phyloP scores from a whole-genome alignment of 768 basidiomycete genomes.

The Mrakia blollopis region DNA sequence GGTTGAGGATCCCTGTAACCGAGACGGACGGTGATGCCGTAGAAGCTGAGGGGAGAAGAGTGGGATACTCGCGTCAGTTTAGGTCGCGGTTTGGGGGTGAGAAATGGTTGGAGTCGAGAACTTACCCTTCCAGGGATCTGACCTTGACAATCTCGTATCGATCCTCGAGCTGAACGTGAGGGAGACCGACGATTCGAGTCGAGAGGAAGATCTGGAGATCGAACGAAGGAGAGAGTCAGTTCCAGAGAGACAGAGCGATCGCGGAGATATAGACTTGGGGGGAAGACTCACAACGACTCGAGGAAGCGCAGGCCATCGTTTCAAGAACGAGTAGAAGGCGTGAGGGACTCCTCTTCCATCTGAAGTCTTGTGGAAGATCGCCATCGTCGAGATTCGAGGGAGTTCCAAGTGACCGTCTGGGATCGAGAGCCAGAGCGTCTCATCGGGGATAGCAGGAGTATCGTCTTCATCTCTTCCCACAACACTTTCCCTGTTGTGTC shows the following conservation, averaged over 20 bases:
- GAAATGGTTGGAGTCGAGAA: constrained; percentile 14
- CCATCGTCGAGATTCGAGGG: constrained; percentile 51
- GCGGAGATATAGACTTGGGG: no score
- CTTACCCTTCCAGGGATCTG: constrained; percentile 49
- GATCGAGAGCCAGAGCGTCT: constrained; percentile 9
- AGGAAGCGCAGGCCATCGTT: constrained; percentile 66
- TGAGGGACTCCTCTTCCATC: constrained; percentile 59
- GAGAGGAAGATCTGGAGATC: constrained; percentile 58
- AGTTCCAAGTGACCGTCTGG: constrained; percentile 36
- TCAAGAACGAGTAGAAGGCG: constrained; percentile 60
- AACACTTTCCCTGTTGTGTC: constrained; percentile 30
- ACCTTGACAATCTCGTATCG: constrained; percentile 59
- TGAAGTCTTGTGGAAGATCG: constrained; percentile 59
- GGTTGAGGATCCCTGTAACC: constrained; percentile 58
- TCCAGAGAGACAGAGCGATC: not conserved
- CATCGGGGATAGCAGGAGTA: not conserved
- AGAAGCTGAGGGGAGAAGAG: constrained; percentile 44
- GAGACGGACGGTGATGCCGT: constrained; percentile 55
- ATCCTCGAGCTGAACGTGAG: constrained; percentile 51
- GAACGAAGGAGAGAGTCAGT: not conserved
- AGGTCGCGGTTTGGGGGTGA: not conserved
- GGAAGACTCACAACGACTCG: constrained; percentile 54
- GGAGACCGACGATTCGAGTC: constrained; percentile 53
- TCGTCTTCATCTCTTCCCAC: constrained; percentile 26
- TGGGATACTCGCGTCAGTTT: not conserved